These are phyloP conservation scores for Thalassia testudinum DNA, from an alignment of 116 monocot species.

Conservation along the genomic window DNA sequence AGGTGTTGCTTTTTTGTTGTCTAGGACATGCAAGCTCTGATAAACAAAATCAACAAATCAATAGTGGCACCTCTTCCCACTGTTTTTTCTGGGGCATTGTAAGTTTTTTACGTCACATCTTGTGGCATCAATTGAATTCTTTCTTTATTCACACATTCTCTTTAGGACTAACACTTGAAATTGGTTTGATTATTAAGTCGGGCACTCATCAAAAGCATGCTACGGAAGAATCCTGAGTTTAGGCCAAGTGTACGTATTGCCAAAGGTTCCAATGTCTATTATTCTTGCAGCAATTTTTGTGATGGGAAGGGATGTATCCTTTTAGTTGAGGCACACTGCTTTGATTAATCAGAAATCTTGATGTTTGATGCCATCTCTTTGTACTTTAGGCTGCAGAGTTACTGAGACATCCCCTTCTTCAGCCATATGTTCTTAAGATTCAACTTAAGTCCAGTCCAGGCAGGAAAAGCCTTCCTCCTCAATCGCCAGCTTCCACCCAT, in stretches of 20 bases:
- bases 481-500: constrained; percentile 10
- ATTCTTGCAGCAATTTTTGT: too few relatives aligned
- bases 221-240: constrained; percentile 83
- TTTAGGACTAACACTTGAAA: neutral
- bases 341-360: too few relatives aligned
- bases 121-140: neutral
- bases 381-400: constrained; percentile 66
- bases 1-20: constrained; percentile 1
- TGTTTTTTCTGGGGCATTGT: constrained; percentile 75
- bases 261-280: too few relatives aligned
- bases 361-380: neutral
- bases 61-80: constrained; percentile 79
- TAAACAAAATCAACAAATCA: constrained; percentile 97
- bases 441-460: constrained; percentile 42
- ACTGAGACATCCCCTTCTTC: constrained; percentile 77
- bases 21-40: constrained; percentile 90
- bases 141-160: neutral
- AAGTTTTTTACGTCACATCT: constrained; percentile 11
- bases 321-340: too few relatives aligned
- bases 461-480: constrained; percentile 35
- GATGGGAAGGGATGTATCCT: too few relatives aligned
- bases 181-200: constrained; percentile 30
- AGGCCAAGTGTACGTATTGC: constrained; percentile 67
- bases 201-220: constrained; percentile 93
- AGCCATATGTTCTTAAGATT: constrained; percentile 73